phyloP scores from a whole-genome alignment of 495 filamentous ascomycete species.

The Xylaria bambusicola region DNA sequence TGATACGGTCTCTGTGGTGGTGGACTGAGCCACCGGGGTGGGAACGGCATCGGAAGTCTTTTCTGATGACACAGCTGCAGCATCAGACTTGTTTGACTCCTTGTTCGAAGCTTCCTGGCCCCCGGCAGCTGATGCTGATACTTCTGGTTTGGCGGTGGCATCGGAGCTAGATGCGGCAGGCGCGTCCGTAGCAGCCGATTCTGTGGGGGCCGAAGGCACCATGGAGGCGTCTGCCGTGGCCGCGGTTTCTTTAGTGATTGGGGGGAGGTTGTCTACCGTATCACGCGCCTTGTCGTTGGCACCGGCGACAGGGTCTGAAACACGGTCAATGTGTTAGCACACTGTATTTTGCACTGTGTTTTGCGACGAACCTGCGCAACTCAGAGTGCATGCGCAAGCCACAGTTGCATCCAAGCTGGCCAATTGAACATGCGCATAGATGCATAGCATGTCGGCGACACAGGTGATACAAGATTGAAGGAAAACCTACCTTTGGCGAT shows the following conservation, averaged over 20 bases:
- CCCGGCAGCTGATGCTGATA: constrained; percentile 7
- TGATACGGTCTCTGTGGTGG: constrained; percentile 16
- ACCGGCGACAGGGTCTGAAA: constrained; percentile 21
- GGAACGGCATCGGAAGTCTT: constrained; percentile 24
- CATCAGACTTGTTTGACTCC: constrained; percentile 19
- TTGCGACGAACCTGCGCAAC: not conserved
- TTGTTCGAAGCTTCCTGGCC: constrained; percentile 23
- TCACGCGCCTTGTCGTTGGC: constrained; percentile 23
- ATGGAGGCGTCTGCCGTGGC: constrained; percentile 21
- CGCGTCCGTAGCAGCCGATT: constrained; percentile 10
- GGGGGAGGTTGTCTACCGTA: constrained; percentile 21
- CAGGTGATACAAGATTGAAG: constrained; percentile 4
- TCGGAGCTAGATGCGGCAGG: constrained; percentile 20
- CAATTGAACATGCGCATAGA: constrained; percentile 25
- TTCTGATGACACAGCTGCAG: constrained; percentile 23
- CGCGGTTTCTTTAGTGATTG: constrained; percentile 20
- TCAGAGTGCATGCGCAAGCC: constrained; percentile 23
- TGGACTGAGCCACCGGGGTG: constrained; percentile 7
- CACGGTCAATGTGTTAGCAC: constrained; percentile 24
- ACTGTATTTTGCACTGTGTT: constrained; percentile 29
- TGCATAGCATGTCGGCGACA: constrained; percentile 17
- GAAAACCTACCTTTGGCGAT: constrained; percentile 42
- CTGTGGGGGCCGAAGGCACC: constrained; percentile 20
- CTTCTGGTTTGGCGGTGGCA: constrained; percentile 21
- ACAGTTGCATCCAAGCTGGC: constrained; percentile 13